phyloP scores from a whole-genome alignment of 208 protist species.

The Wallacemonas collosoma region DNA sequence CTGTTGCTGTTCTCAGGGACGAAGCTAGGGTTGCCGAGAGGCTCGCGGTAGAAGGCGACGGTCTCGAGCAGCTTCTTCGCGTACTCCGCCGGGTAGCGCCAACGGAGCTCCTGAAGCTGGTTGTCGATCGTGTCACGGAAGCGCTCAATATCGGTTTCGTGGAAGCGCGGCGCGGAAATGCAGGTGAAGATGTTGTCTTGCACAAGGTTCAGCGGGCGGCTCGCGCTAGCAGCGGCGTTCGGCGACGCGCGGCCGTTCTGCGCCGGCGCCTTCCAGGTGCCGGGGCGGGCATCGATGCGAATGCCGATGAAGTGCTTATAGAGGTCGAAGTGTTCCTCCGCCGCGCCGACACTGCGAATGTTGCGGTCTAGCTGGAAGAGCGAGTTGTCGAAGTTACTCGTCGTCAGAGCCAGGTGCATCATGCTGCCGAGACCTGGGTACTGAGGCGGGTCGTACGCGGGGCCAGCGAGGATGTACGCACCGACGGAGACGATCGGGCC shows the following conservation, averaged over 20 bases:
- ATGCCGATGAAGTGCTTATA: constrained; percentile 86
- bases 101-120: constrained; percentile 80
- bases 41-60: constrained; percentile 87
- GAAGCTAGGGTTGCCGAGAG: constrained; percentile 84
- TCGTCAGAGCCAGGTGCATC: constrained; percentile 80
- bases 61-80: constrained; percentile 81
- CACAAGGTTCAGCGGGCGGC: constrained; percentile 51
- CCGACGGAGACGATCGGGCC: constrained; percentile 78
- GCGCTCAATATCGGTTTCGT: constrained; percentile 79
- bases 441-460: constrained; percentile 74
- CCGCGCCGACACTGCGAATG: constrained; percentile 74
- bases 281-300: constrained; percentile 68
- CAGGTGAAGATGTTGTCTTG: constrained; percentile 85
- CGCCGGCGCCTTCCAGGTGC: constrained; percentile 57
- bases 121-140: constrained; percentile 89
- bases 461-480: constrained; percentile 82
- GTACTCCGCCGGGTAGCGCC: constrained; percentile 78
- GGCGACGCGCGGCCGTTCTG: neutral
- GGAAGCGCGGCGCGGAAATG: constrained; percentile 77
- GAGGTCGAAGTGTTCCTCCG: constrained; percentile 74
- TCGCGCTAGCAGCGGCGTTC: neutral
- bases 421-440: constrained; percentile 71
- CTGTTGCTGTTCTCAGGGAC: constrained; percentile 76
- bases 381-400: constrained; percentile 83
- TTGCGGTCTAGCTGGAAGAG: constrained; percentile 87